Percentiles rank a stretch among this genome's conserved stretches.
Evolutionary conservation across 495 filamentous ascomycete genomes (phyloP).

Genomic region (Daldinia grandis): DNA sequence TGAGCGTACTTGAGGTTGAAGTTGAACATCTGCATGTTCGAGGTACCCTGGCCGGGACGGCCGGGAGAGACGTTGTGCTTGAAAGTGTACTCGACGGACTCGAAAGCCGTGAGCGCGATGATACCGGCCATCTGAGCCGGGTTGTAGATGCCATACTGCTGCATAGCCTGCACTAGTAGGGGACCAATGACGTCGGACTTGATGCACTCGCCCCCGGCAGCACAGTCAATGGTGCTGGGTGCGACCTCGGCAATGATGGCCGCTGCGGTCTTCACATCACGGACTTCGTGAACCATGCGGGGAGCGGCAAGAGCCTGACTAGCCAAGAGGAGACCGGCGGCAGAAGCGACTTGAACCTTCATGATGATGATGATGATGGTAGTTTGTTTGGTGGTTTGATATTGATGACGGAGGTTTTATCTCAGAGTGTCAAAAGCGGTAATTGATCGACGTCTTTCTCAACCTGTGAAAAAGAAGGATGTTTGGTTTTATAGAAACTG

Average conservation of each 20-base stretch:
- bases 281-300: constrained; percentile 24
- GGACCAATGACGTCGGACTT: constrained; percentile 70
- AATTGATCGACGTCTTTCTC: constrained; percentile 33
- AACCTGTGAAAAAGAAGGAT: constrained; percentile 11
- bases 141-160: constrained; percentile 61
- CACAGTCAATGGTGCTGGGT: constrained; percentile 57
- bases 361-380: constrained; percentile 27
- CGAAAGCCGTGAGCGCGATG: constrained; percentile 70
- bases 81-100: constrained; percentile 72
- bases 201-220: constrained; percentile 66
- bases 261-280: constrained; percentile 53
- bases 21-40: constrained; percentile 75
- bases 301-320: constrained; percentile 36
- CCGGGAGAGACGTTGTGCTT: constrained; percentile 72
- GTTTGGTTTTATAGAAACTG: constrained; percentile 13
- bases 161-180: constrained; percentile 63
- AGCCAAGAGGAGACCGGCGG: constrained; percentile 39
- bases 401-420: background rate
- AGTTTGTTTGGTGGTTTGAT: constrained; percentile 24
- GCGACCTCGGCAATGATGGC: constrained; percentile 61
- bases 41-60: constrained; percentile 75
- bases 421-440: constrained; percentile 2
- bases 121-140: constrained; percentile 69
- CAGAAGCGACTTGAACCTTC: constrained; percentile 37
- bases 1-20: constrained; percentile 71